Base-by-base conservation (phyloP, 495 filamentous ascomycete species). In the Tetracladium marchalianum region DNA sequence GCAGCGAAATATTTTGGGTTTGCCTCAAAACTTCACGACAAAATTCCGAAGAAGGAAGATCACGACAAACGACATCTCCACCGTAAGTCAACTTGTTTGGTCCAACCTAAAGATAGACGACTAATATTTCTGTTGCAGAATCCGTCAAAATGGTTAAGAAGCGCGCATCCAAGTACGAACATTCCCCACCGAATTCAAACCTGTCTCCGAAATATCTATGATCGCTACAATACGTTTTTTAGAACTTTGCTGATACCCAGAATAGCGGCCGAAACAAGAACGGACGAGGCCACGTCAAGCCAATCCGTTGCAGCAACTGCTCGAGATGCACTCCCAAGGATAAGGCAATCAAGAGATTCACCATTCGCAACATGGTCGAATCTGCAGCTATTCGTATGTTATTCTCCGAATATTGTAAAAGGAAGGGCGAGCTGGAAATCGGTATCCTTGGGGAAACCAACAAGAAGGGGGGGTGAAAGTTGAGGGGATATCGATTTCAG, bases 341-440 rank as follows among this genome's bases (percentile, higher is more conserved):
- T 67, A 99, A 99, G 83, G 93, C 92, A 60, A 97, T 99, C 78
- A 99, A 99, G 89, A 80, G 92, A 72, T 99, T 99, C 80, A 99
- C 92, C 69, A 97, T 99, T 81, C 83, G 92, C 69, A 98, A 98
- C 82, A 98, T 98, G 93, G 92, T 99, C 56, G 92, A 99, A 76
- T 94, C 88, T 52, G 92, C 92, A 57, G 92, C 92, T 66, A 96
- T 99, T 70, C 92, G 93, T 98, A 89, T 69, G 90, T 89, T 62
- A 43, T 17, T 15, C 7, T 27, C 22, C 16, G 12, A n/a, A 36
- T 36, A 16, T 16, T 36, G 5, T 36, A n/a, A 9, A 36, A 36
- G 16, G 35, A 36, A n/a, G 35, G 35, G 3, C 16, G 12, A 2
- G 35, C 12, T n/a, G 12, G 12, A 16, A n/a, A n/a, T 36, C 16